phyloP scores from a whole-genome alignment of 1,284 basidiomycete genomes.

The Takashimella tepidaria region DNA sequence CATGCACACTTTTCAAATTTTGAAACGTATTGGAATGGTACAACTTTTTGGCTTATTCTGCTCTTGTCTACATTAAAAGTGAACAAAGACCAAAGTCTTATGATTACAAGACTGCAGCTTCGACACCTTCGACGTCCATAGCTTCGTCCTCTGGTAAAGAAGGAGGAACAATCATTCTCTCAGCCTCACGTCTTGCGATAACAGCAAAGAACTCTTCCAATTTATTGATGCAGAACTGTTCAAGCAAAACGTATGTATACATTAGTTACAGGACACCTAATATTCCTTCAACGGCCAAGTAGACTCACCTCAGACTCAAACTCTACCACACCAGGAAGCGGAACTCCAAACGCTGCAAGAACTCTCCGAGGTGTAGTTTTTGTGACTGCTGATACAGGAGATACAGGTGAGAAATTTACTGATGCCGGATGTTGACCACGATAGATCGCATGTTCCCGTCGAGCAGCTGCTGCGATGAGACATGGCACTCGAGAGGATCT shows the following conservation, averaged over 20 bases:
- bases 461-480: conserved; percentile 1
- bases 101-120: conserved; percentile 8
- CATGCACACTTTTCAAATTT: no score
- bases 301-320: conserved; percentile 3
- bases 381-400: not conserved
- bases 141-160: conserved; percentile 6
- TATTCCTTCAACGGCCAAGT: no score
- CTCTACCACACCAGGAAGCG: not conserved
- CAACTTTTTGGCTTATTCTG: no score
- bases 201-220: conserved; percentile 4
- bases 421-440: not conserved
- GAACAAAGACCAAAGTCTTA: no score
- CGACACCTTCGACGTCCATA: conserved; percentile 14
- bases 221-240: conserved; percentile 6
- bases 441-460: not conserved
- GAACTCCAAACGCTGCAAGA: conserved; percentile 1
- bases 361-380: not conserved
- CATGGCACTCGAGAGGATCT: not conserved
- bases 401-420: not conserved
- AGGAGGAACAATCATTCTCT: not conserved
- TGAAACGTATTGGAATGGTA: no score
- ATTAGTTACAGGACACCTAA: not conserved
- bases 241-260: not conserved
- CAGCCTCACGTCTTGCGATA: not conserved
- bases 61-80: no score